Percentiles rank a stretch among this genome's conserved stretches.
Evolutionary conservation across 176 grass and related monocot species (phyloP).

Genomic region (Phoenix roebelenii): DNA sequence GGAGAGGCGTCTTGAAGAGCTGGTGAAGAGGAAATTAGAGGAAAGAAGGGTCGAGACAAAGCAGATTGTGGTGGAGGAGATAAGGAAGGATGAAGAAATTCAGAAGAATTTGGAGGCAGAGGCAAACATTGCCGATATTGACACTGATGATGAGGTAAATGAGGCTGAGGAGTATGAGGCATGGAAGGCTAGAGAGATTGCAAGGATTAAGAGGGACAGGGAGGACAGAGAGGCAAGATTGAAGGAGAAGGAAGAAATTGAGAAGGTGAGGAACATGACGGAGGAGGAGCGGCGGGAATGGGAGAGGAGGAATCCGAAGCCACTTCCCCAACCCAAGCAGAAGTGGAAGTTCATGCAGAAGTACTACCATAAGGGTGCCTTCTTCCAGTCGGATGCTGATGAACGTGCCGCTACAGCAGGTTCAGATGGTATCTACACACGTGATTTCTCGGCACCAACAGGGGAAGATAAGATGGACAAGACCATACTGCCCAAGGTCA

Average conservation of each 20-base stretch:
- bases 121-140: constrained; percentile 56
- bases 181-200: constrained; percentile 89
- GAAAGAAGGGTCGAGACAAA: constrained; percentile 68
- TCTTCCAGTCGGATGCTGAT: constrained; percentile 68
- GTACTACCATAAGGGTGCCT: constrained; percentile 93
- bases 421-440: constrained; percentile 49
- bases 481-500: constrained; percentile 94
- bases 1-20: constrained; percentile 73
- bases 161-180: constrained; percentile 94
- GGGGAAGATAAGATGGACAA: constrained; percentile 98
- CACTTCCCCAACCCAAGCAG: constrained; percentile 30
- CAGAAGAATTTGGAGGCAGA: constrained; percentile 72
- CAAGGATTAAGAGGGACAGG: constrained; percentile 94
- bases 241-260: constrained; percentile 99
- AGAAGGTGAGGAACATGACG: constrained; percentile 92
- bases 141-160: constrained; percentile 86
- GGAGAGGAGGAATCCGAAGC: constrained; percentile 66
- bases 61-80: constrained; percentile 89
- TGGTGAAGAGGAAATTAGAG: constrained; percentile 64
- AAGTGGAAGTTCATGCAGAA: constrained; percentile 99
- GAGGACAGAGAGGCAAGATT: constrained; percentile 80
- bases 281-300: constrained; percentile 86
- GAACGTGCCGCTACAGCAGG: constrained; percentile 44
- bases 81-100: constrained; percentile 64
- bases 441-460: constrained; percentile 83